Base-by-base conservation (phyloP, 106 monocot genomes). In the Dioscorea alata region DNA sequence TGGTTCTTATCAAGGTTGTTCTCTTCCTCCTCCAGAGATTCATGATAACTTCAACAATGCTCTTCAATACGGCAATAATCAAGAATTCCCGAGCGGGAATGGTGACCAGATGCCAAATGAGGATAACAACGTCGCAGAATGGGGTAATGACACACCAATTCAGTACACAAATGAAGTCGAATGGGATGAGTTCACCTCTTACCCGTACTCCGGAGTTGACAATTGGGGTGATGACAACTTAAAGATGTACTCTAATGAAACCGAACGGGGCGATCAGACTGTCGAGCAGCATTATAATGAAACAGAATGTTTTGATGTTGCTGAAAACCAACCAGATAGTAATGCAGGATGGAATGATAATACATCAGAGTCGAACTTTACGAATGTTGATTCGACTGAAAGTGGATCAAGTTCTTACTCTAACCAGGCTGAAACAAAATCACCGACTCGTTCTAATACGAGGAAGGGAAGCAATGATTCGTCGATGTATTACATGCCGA, bases 1-100 rank as follows among this genome's bases (percentile, higher is more conserved):
- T 63, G 77, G 80, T 64, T 89, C 89, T 18, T 85, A 89, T 32
- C 71, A 66, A 23, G 89, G 89, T 13, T 85, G 89, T 31, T 69
- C 77, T 33, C 79, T 89, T 62, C 85, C 89, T 53, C 66, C 73
- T 13, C 74, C 56, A 4, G 80, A 83, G 50, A 60, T n/a, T 1
- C 68, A 82, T 20, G 13, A 23, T 5, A 74, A 50, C 31, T 12
- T 50, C 0, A 24, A 65, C 15, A 70, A 74, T 19, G 28, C 42
- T 61, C 8, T 59, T 17, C 19, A 15, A 18, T 52, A 28, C 52
- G 35, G 59, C 33, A 54, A 50, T 17, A 13, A 31, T 4, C 69
- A 60, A 61, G 25, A 81, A 4, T 13, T 48, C 33, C 61, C 64
- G 20, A 23, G 65, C 8, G 28, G 42, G 23, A 23, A 59, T 49